Base-by-base conservation (phyloP, 106 monocot genomes). In the Cymbidium sinense region DNA sequence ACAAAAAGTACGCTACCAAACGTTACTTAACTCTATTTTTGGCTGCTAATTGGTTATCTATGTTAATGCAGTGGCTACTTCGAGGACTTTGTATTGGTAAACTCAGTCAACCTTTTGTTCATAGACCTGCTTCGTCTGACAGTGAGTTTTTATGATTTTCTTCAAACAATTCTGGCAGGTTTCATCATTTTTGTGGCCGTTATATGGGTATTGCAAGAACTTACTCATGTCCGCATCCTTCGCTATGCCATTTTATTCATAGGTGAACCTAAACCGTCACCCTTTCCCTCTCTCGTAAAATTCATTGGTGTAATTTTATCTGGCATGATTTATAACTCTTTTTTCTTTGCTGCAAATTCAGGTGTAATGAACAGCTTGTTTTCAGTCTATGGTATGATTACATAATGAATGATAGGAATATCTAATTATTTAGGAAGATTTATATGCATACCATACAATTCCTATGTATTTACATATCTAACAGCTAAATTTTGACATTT, bases 191-290 rank as follows among this genome's bases (percentile, higher is more conserved):
- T 98, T 73, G 28, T 98, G 4, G 96, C 82, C 12, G 33, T 94
- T 70, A 64, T 91, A 70, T 98, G 94, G 96, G 61, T 98, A 83
- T 79, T 93, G 37, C 96, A 98, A 87, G 96, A 94, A 85, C 73
- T 35, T 36, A 94, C 94, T 34, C 83, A 74, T 51, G 81, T 91
- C 77, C 86, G 77, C 77, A 80, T 86, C 82, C 90, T 98, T 76
- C 91, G 88, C 1, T 98, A 91, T 79, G 84, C 91, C 65, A 94
- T 91, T 75, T 73, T 88, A 44, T 91, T 91, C 76, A 88, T 86
- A 83, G 91, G 88, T 91, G 81, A 44, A 75, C 8, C 50, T 64
- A 33, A 13, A 44, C 30, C 64, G 15, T 70, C n/a, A 30, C 75
- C 34, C 29, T 0, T 73, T 18, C 51, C 23, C 11, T 41, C n/a